Conservation (phyloP, 352 stramenopile genomes). For the Ophiocytium majus region DNA sequence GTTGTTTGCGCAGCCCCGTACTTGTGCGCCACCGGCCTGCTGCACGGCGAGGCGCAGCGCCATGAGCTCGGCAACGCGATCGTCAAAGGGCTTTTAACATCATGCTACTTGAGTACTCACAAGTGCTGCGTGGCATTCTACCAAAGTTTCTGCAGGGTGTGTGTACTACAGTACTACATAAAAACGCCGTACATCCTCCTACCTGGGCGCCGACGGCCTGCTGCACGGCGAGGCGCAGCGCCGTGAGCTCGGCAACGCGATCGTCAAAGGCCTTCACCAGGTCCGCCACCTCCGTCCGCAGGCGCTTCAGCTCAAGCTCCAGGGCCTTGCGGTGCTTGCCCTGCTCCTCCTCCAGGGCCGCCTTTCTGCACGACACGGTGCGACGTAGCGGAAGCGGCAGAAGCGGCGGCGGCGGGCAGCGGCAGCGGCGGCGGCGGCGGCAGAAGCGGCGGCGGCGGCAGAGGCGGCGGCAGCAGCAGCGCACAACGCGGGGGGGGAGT, state of each 20-base stretch:
- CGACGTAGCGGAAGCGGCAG: too few species aligned
- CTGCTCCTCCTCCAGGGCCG: constrained; percentile 75
- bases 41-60: constrained; percentile 38
- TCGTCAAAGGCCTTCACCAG: constrained; percentile 77
- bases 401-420: too few species aligned
- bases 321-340: constrained; percentile 83
- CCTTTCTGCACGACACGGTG: constrained; percentile 1
- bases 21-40: neutral
- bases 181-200: too few species aligned
- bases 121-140: too few species aligned
- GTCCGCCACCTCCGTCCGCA: constrained; percentile 71
- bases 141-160: too few species aligned
- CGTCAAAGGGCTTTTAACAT: constrained; percentile 76
- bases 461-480: too few species aligned
- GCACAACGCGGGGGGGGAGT: too few species aligned
- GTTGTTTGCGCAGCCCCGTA: too few species aligned
- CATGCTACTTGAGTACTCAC: too few species aligned
- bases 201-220: neutral
- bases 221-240: constrained; percentile 37
- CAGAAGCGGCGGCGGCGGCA: too few species aligned
- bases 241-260: constrained; percentile 65
- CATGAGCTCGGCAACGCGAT: constrained; percentile 68
- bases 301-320: constrained; percentile 79
- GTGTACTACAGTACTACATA: too few species aligned
- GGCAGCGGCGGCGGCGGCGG: too few species aligned